Evolutionary conservation across 306 rosid species (phyloP), one percentile per base, ranked within the genome.

Genomic region (Macrotyloma uniflorum): DNA sequence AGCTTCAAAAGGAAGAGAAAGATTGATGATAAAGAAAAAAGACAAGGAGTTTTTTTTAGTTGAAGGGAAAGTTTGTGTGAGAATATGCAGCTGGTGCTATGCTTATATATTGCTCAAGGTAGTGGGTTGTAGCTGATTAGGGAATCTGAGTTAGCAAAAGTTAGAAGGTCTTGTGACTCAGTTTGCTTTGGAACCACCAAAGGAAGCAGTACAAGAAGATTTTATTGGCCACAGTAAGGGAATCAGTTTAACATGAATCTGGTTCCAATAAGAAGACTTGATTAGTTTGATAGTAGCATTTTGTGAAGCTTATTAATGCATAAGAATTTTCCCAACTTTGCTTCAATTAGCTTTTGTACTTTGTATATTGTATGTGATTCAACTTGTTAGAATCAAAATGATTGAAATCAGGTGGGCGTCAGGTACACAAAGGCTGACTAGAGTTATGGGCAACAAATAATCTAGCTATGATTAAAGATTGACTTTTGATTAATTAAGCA

Each of bases 111-210:
- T 69, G 86, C 3, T 61, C 6, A 36, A 54, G 83, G 38, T 79
- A 51, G 83, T 78, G 86, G 72, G 75, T 46, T 70, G 63, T 32
- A 58, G 82, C 77, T 68, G 63, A 65, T 77, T 32, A 75, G 82
- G 45, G 88, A 83, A 81, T 84, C 72, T 59, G 72, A 70, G 53
- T 63, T 38, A 55, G 13, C 47, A 54, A 81, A 85, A 85, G 86
- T 40, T 70, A 30, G 49, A 43, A 66, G 66, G 83, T 66, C 58
- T 72, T 23, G 91, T 85, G 89, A 84, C 88, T 28, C 74, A n/a
- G 23, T 83, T 53, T 32, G 73, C 83, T 80, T 77, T 86, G 77
- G 88, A 85, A 84, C 86, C 88, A 85, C 80, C 65, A 83, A 85
- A 67, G 38, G 80, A 80, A 74, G 84, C 76, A 67, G 80, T 78